Conservation (phyloP, 129 eudicot species). For the Pittosporum tobira region DNA sequence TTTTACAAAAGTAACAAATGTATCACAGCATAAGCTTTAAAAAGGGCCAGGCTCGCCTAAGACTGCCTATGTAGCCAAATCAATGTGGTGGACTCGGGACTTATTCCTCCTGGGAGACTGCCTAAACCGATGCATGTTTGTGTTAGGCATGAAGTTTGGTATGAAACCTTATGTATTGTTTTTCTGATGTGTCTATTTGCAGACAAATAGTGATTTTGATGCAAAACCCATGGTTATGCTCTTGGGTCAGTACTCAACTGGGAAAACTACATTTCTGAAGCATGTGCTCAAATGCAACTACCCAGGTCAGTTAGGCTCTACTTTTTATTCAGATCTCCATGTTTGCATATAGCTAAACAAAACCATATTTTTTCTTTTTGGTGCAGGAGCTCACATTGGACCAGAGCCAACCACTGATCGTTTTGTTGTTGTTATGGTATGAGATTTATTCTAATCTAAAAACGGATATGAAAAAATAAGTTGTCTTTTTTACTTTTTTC, state of each 20-base stretch:
- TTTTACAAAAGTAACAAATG: too few species aligned
- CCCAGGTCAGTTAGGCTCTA: slow-evolving; percentile 43
- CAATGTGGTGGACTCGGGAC: too few species aligned
- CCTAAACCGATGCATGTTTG: too few species aligned
- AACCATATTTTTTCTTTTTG: too few species aligned
- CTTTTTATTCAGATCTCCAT: background rate
- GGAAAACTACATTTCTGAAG: slow-evolving; percentile 85
- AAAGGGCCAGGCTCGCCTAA: too few species aligned
- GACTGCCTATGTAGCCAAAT: too few species aligned
- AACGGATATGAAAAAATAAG: too few species aligned
- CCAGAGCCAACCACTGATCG: slow-evolving; percentile 99
- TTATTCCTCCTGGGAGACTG: too few species aligned
- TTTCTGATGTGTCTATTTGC: slow-evolving; percentile 14
- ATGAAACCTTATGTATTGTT: background rate
- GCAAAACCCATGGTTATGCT: slow-evolving; percentile 97
- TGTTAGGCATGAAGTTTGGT: background rate
- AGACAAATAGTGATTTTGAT: slow-evolving; percentile 79
- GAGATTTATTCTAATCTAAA: background rate
- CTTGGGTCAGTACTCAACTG: slow-evolving; percentile 95
- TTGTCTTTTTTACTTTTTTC: too few species aligned
- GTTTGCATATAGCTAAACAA: background rate
- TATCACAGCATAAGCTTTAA: too few species aligned
- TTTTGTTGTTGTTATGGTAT: slow-evolving; percentile 86
- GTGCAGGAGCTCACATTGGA: slow-evolving; percentile 94
- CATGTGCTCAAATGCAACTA: slow-evolving; percentile 71